Evolutionary conservation across 78 protist species (phyloP).

Genomic region (Dictyostelium purpureum): DNA sequence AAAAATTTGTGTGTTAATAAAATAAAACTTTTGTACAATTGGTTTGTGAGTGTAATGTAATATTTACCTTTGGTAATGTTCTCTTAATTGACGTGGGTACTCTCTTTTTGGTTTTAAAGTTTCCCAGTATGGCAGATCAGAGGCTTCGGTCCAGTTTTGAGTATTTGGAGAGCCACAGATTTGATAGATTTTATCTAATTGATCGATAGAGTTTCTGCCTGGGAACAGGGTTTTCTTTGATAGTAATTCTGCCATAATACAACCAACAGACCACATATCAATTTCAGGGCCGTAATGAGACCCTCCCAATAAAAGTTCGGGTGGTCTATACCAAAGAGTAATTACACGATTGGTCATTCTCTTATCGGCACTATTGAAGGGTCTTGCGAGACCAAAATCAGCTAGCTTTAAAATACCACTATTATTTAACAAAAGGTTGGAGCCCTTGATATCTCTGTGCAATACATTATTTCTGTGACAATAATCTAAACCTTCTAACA

Average conservation of each 20-base stretch:
- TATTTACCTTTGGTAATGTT: constrained; percentile 13
- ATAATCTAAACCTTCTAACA: constrained; percentile 87
- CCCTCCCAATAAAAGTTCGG: constrained; percentile 93
- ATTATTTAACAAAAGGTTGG: constrained; percentile 74
- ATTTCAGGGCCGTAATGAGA: constrained; percentile 77
- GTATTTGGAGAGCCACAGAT: constrained; percentile 79
- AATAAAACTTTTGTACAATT: no score
- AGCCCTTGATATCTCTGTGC: constrained; percentile 91
- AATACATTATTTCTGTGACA: constrained; percentile 88
- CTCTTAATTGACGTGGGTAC: constrained; percentile 1
- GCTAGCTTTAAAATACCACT: constrained; percentile 88
- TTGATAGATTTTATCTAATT: constrained; percentile 71
- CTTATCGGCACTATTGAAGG: constrained; percentile 39
- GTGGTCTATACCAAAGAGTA: constrained; percentile 97
- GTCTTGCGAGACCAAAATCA: constrained; percentile 93
- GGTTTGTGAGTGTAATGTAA: no score
- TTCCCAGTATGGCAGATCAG: constrained; percentile 20
- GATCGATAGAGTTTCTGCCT: constrained; percentile 75
- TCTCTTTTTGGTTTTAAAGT: constrained; percentile 46
- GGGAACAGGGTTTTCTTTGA: constrained; percentile 76
- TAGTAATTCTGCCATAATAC: constrained; percentile 83
- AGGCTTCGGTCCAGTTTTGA: constrained; percentile 66
- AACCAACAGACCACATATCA: constrained; percentile 94
- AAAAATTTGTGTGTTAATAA: no score
- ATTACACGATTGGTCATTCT: constrained; percentile 83